Evolutionary conservation across 345 rosid species (phyloP).

Genomic region (Adansonia digitata): DNA sequence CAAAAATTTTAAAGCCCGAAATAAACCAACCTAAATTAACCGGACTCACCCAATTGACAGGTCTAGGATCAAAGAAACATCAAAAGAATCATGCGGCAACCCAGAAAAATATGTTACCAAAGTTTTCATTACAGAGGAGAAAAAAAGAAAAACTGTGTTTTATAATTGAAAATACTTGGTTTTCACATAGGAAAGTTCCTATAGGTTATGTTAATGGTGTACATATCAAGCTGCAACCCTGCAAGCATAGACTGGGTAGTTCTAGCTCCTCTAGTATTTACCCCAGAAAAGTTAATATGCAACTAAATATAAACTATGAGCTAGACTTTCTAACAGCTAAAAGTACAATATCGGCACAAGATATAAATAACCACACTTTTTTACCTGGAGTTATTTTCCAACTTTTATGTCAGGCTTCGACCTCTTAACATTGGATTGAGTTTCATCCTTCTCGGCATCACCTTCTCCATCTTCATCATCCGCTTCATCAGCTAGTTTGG

Average conservation of each 20-base stretch:
- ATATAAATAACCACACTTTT: conserved; percentile 12
- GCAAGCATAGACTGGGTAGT: conserved; percentile 8
- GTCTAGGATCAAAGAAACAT: not conserved
- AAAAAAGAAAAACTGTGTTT: conserved; percentile 4
- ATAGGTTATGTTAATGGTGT: conserved; percentile 17
- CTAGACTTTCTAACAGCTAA: conserved; percentile 20
- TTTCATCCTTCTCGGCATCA: conserved; percentile 37
- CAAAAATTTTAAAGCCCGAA: no score
- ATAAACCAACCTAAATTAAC: no score
- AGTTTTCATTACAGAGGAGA: not conserved
- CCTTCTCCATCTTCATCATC: conserved; percentile 59
- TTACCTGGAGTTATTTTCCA: not conserved
- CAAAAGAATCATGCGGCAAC: not conserved
- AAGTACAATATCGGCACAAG: conserved; percentile 11
- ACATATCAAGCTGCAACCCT: conserved; percentile 15
- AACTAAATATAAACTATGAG: conserved; percentile 14
- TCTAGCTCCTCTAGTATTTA: conserved; percentile 18
- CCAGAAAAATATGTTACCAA: not conserved
- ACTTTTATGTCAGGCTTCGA: conserved; percentile 29
- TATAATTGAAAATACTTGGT: not conserved
- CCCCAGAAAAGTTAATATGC: conserved; percentile 16
- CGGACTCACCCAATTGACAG: no score
- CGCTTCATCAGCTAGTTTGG: conserved; percentile 70
- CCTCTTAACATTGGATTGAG: conserved; percentile 33
- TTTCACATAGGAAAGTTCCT: conserved; percentile 5